Percentiles rank a stretch among this genome's conserved stretches.
Evolutionary conservation across 495 filamentous ascomycete species (phyloP).

Genomic region (Penicillium paradoxum): DNA sequence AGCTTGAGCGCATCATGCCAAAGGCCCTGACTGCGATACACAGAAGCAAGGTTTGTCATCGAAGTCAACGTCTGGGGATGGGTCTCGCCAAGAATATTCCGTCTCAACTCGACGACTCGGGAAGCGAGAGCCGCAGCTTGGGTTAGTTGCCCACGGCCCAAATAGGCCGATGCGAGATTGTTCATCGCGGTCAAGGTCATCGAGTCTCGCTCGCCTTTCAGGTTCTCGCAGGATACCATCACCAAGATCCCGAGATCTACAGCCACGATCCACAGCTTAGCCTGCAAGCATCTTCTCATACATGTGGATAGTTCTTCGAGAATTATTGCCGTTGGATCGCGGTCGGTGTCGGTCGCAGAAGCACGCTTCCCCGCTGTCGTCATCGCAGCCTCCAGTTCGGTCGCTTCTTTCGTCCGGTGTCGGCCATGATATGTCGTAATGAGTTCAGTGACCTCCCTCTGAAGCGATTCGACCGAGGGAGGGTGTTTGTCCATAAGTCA

Average conservation of each 20-base stretch:
- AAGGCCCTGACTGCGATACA: conserved; percentile 25
- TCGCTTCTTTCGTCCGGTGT: not conserved
- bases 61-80: conserved; percentile 15
- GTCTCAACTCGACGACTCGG: conserved; percentile 4
- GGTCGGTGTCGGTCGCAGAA: not conserved
- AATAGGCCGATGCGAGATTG: conserved; percentile 25
- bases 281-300: conserved; percentile 2
- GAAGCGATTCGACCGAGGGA: conserved; percentile 4
- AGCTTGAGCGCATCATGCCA: conserved; percentile 23
- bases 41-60: conserved; percentile 28
- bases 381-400: not conserved
- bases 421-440: conserved; percentile 2
- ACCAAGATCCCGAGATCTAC: conserved; percentile 18
- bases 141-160: conserved; percentile 18
- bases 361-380: not conserved
- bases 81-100: conserved; percentile 13
- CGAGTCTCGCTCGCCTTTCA: conserved; percentile 20
- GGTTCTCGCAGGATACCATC: conserved; percentile 12
- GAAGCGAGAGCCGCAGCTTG: conserved; percentile 5
- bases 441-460: not conserved
- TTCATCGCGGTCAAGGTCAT: conserved; percentile 21
- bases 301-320: conserved; percentile 2
- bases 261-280: conserved; percentile 9
- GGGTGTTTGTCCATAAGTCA: conserved; percentile 11
- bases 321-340: not conserved